phyloP scores from a whole-genome alignment of 768 basidiomycete genomes.

The Coprinopsis sp. region DNA sequence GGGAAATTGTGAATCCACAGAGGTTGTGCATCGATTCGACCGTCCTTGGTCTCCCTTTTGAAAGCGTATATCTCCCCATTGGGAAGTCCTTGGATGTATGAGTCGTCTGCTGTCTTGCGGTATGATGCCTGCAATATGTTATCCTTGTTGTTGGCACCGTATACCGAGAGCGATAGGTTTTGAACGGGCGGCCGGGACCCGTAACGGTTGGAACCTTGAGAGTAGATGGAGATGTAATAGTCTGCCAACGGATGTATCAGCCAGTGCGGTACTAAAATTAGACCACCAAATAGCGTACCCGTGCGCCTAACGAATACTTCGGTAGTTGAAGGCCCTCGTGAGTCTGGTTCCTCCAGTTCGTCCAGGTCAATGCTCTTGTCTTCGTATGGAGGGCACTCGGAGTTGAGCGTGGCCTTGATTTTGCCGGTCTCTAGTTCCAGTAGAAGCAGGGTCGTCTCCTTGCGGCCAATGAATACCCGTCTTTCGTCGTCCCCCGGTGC shows the following conservation, averaged over 20 bases:
- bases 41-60: constrained; percentile 33
- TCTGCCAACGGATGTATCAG: too few relatives aligned
- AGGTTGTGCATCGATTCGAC: constrained; percentile 25
- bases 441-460: constrained; percentile 78
- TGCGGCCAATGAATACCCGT: constrained; percentile 83
- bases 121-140: constrained; percentile 68
- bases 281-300: constrained; percentile 26
- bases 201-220: constrained; percentile 36
- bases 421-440: constrained; percentile 77
- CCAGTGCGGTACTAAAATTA: not conserved
- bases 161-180: constrained; percentile 84
- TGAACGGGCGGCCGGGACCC: constrained; percentile 49
- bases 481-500: constrained; percentile 55
- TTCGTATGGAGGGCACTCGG: constrained; percentile 69
- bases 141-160: constrained; percentile 90
- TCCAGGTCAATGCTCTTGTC: constrained; percentile 41
- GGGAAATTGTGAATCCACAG: constrained; percentile 60
- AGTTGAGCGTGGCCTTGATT: constrained; percentile 68
- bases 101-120: constrained; percentile 68
- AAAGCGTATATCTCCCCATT: constrained; percentile 79
- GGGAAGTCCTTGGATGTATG: constrained; percentile 77
- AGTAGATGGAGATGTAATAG: constrained; percentile 84
- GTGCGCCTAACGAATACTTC: constrained; percentile 50
- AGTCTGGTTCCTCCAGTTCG: constrained; percentile 40
- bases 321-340: constrained; percentile 32